Evolutionary conservation across 1,139 yeast genomes (phyloP).

Genomic region (Candida tropicalis): DNA sequence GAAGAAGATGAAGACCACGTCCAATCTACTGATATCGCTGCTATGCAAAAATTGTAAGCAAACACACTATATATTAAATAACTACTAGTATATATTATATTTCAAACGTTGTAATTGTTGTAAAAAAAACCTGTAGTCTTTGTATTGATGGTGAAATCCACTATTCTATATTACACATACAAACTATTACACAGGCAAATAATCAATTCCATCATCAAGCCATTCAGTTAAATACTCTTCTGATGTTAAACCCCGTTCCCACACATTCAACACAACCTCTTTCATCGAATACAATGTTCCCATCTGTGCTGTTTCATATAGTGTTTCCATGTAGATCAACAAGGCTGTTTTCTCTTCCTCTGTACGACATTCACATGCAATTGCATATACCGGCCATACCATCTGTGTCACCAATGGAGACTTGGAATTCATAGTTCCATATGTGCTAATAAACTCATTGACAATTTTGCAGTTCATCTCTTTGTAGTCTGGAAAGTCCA

Average conservation of each 20-base stretch:
- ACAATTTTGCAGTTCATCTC: constrained; percentile 29
- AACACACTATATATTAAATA: too few species aligned
- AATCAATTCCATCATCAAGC: constrained; percentile 51
- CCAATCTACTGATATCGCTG: constrained; percentile 97
- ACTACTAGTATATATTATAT: too few species aligned
- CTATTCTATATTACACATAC: too few species aligned
- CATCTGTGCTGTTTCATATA: constrained; percentile 53
- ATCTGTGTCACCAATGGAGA: constrained; percentile 56
- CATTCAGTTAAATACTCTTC: constrained; percentile 48
- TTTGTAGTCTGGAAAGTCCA: constrained; percentile 24
- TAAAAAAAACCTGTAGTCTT: too few species aligned
- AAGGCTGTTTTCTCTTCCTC: constrained; percentile 30
- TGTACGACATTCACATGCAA: constrained; percentile 44
- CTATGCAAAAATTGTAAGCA: constrained; percentile 93
- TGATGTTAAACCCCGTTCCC: constrained; percentile 39
- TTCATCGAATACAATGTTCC: constrained; percentile 48
- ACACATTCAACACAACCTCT: constrained; percentile 41
- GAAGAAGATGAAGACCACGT: constrained; percentile 99
- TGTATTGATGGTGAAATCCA: too few species aligned
- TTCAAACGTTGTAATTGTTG: too few species aligned
- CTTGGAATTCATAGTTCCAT: constrained; percentile 41
- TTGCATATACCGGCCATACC: constrained; percentile 60
- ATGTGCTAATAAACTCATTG: constrained; percentile 48
- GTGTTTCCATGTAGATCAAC: constrained; percentile 34
- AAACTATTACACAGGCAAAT: constrained; percentile 39